Evolutionary conservation across 495 filamentous ascomycete genomes (phyloP), one percentile per base, ranked within the genome.

Genomic region (Podospora bellae-mahoneyi): DNA sequence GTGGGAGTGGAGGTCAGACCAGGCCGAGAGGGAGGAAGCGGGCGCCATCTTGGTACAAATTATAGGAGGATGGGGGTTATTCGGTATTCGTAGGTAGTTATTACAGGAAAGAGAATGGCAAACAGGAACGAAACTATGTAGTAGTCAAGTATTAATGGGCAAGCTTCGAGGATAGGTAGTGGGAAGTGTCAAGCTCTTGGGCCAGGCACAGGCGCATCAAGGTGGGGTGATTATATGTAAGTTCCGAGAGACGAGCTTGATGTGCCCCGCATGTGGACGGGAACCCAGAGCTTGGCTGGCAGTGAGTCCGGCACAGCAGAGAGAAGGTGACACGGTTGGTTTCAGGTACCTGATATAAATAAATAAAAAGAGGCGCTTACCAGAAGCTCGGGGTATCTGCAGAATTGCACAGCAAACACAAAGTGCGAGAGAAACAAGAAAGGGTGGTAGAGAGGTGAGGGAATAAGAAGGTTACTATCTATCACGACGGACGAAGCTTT

Each of bases 1-100:
- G 80, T 98, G 96, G 70, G 91, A 84, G 82, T 96, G 90, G 77
- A 98, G 92, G 73, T 89, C 84, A 77, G 89, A 83, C 95, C 95
- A 99, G 69, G 93, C 88, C 62, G 87, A 80, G 66, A 97, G 88
- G 63, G 92, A 89, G 73, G 86, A 90, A 66, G 94, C 88, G 82
- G 95, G 93, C 68, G 83, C 80, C 83, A 86, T 85, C 55, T 67
- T 73, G 66, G 44, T 18, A 61, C 27, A 61, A 27, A 23, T 23
- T 23, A 23, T 23, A 23, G 23, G 23, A 23, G 23, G 23, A 23
- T 1, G 23, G 23, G 23, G 23, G 23, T 28, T 30, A 13, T 28
- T 13, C 23, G 32, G 1, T 55, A 13, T 66, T 55, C 28, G 7
- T 58, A 28, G 27, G 58, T 5, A 54, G 4, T 55, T 1, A 10